Evolutionary conservation across 192 early-diverging fungal genomes (phyloP), one percentile per base, ranked within the genome.

Genomic region (Pilobolus umbonatus): DNA sequence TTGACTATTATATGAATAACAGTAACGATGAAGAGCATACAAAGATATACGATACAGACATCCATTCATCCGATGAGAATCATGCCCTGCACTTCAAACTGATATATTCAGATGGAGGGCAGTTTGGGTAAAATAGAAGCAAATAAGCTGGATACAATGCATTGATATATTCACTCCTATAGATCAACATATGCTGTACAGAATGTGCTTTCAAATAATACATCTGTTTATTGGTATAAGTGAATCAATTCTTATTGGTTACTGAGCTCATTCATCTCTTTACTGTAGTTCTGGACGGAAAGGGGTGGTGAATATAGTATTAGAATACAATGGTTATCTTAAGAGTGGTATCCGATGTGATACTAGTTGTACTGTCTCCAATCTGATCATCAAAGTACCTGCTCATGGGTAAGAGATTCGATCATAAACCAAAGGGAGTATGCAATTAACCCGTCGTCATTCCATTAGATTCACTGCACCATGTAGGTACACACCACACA

Each of bases 361-460:
- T 28, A 34, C 36, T 8, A 65, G 62, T 21, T 80, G 72, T 47
- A 71, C 77, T 9, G 19, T 80, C 26, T 65, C 75, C 9, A 62
- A 72, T 46, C 65, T 80, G 32, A 68, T 70, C 15, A 68, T 75
- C 17, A 75, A 75, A 46, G 69, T 72, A 17, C 79, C 79, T 1
- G 69, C 57, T 7, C 68, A 72, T n/a, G 79, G 79, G 11, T 69
- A 69, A 58, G 42, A 17, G 35, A 12, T 5, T 21, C 1, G 10
- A 48, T 51, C 1, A 14, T 11, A 51, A 39, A 19, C 4, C 3
- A 15, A 39, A 5, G n/a, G 1, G 9, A 34, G 10, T 19, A 19
- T 12, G 19, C 22, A 26, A 28, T 10, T 29, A 30, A 42, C 30
- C 43, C n/a, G 1, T 4, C 15, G 15, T 26, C 6, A 2, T 24